Base-by-base conservation (phyloP, 257 asterid species). In the Ophiorrhiza pumila region DNA sequence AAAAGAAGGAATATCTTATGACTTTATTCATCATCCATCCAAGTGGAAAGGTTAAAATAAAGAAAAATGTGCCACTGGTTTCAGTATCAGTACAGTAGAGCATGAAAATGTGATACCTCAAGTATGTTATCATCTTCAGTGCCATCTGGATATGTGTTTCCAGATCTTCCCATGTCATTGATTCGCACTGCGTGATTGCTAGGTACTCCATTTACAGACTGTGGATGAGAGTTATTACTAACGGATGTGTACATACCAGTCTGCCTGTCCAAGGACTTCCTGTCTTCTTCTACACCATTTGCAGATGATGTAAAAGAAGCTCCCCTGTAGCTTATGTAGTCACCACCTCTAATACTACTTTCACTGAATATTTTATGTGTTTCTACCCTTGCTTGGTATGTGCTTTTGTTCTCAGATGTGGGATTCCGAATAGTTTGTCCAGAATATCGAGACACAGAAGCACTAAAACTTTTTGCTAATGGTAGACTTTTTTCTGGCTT, bases 401-500 rank as follows among this genome's bases (percentile, higher is more conserved):
- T 68, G 79, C 76, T 76, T 58, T 77, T 81, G 70, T 45, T 71
- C 76, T 70, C 80, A 53, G 87, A 80, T 27, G 79, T 67, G 75
- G 84, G 74, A 17, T 49, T 85, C 55, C 50, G 79, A 52, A 84
- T 69, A 74, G 83, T 78, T 64, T 46, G 80, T 80, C 84, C 82
- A 73, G 89, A 81, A 73, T 72, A 74, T 62, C 69, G 83, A 80
- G 86, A 71, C 50, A 80, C 63, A 73, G 73, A 76, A 67, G 82
- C 80, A 84, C 75, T 79, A 66, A 47, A 71, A 41, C 73, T 76
- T 78, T 81, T 80, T 34, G 85, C 67, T 53, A 80, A 69, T 37
- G 89, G 90, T 74, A 64, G 78, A 71, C 91, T 88, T 84, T 88
- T 88, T 77, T 97, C 99, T 77, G 96, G 97, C 80, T 77, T 89